Evolutionary conservation across 805 yeast species (phyloP), one percentile per base, ranked within the genome.

Genomic region (Saturnispora serradocipensis): DNA sequence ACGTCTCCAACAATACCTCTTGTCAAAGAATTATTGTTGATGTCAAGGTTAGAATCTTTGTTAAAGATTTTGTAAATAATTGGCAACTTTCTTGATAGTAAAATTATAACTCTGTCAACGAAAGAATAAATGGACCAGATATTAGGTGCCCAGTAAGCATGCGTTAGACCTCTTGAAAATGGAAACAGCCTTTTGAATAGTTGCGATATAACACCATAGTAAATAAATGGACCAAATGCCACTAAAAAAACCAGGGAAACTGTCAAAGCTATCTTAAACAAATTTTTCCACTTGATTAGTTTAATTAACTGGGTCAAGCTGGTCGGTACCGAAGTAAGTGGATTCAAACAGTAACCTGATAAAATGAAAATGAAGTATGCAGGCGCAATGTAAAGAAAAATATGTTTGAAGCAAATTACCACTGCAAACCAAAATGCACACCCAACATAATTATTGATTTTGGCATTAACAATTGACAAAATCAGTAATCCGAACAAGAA

Each of bases 91-190:
- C 54, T 53, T 7, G 53, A 34, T 5, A 56, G 78, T 50, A 74
- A 73, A 16, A 84, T 74, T 52, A 89, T 71, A 0, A 83, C 61
- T 53, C 95, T 74, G 67, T 93, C 99, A 13, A 75, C 54, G 57
- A 87, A 84, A 2, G 97, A 86, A 67, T 93, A 93, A 9, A 91
- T 59, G 0, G 99, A 97, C 99, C 99, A 93, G 45, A 89, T 72
- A 61, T 93, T 93, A 15, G 99, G 98, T 1, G 99, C 98, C 98
- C 99, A 93, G 69, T 93, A 93, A 0, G 98, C 97, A 68, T 93
- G 99, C 4, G 97, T 93, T 36, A 93, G 73, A 1, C 98, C 98
- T 64, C 98, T 75, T 47, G 95, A 84, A 64, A 91, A 91, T 5
- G 99, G 99, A 68, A 93, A 93, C 32, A 93, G 69, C 45, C 99